Evolutionary conservation across 2,329 filamentous ascomycete genomes (phyloP).

Genomic region (Aspergillus brunneoviolaceus): DNA sequence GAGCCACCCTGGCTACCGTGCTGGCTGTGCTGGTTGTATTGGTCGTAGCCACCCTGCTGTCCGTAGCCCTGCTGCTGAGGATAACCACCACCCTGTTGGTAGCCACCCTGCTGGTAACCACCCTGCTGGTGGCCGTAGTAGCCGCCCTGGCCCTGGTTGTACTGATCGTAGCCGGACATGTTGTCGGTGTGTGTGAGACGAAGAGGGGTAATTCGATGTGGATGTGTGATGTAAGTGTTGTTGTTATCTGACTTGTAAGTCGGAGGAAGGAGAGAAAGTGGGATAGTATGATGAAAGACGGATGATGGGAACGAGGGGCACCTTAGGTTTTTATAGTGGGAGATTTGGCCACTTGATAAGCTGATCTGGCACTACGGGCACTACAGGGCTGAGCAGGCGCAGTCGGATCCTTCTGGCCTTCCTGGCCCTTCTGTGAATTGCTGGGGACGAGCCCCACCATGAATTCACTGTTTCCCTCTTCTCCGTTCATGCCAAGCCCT

Average conservation of each 20-base stretch:
- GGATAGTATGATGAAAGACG: conserved; percentile 4
- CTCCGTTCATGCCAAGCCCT: conserved; percentile 1
- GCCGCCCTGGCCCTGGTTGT: conserved; percentile 24
- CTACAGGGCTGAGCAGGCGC: conserved; percentile 18
- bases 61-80: conserved; percentile 27
- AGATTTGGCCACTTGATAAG: conserved; percentile 17
- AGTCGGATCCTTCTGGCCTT: neutral
- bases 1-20: conserved; percentile 13
- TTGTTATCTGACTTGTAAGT: neutral
- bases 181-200: neutral
- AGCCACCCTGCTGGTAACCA: conserved; percentile 19
- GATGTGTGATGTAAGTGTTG: neutral
- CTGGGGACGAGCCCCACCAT: conserved; percentile 10
- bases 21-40: conserved; percentile 8
- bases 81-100: conserved; percentile 25
- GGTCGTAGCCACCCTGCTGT: conserved; percentile 21
- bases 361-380: conserved; percentile 8
- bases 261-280: neutral
- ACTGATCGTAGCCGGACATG: conserved; percentile 31
- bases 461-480: conserved; percentile 9
- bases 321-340: conserved; percentile 15
- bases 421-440: neutral
- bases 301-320: conserved; percentile 4
- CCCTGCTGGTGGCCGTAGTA: conserved; percentile 32
- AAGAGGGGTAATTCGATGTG: neutral